A percentile compares a stretch with the other conserved stretches of the same genome.
phyloP scores from a whole-genome alignment of 2,329 filamentous ascomycete genomes.

The Colletotrichum lentis region DNA sequence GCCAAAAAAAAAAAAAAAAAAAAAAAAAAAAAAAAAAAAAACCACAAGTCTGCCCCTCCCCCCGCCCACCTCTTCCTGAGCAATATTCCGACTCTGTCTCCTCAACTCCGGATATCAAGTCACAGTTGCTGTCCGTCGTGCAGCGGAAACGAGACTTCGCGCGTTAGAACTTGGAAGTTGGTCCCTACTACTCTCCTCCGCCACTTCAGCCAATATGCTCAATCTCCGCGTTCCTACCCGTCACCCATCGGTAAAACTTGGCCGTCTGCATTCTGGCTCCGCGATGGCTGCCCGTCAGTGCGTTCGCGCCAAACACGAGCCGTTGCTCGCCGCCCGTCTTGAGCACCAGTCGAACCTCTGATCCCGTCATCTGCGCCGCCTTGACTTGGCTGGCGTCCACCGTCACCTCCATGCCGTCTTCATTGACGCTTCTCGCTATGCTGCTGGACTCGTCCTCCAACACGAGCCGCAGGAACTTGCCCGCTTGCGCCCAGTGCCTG shows the following conservation, averaged over 20 bases:
- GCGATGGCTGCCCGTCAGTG: constrained; percentile 23
- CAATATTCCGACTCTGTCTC: background rate
- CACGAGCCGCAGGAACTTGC: constrained; percentile 19
- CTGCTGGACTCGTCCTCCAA: constrained; percentile 25
- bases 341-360: constrained; percentile 22
- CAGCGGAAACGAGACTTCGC: background rate
- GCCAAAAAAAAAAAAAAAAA: background rate
- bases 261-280: constrained; percentile 22
- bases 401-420: constrained; percentile 25
- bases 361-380: constrained; percentile 23
- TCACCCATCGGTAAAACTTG: constrained; percentile 35
- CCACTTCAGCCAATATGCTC: constrained; percentile 18
- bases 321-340: constrained; percentile 24
- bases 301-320: constrained; percentile 20
- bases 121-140: no score
- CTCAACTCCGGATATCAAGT: background rate
- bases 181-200: background rate
- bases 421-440: constrained; percentile 4
- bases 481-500: constrained; percentile 20
- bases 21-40: background rate
- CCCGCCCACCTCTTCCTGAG: no score
- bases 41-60: background rate
- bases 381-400: constrained; percentile 22
- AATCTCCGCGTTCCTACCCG: constrained; percentile 23
- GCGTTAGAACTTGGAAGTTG: no score